These are phyloP conservation scores for Aspergillus hortae DNA, from an alignment of 2,329 filamentous ascomycete genomes.

Conservation along the genomic window DNA sequence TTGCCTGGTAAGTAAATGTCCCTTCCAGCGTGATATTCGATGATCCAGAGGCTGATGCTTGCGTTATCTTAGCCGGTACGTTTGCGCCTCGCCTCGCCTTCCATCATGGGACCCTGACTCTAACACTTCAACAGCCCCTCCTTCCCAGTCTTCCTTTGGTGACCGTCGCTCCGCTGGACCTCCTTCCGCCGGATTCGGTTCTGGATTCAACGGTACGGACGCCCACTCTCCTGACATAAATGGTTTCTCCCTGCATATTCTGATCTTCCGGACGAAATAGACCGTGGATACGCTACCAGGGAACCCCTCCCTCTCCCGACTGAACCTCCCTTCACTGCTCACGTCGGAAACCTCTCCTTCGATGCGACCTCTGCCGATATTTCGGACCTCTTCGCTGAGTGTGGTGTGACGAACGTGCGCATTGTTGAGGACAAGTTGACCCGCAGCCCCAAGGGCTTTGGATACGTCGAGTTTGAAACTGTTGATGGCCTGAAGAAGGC, in stretches of 20 bases:
- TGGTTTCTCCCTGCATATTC: constrained; percentile 5
- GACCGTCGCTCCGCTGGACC: constrained; percentile 49
- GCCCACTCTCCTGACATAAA: constrained; percentile 8
- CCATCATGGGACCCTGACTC: constrained; percentile 9
- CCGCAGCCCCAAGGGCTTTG: constrained; percentile 93
- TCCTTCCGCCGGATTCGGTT: constrained; percentile 32
- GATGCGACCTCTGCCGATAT: constrained; percentile 83
- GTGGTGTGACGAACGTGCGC: constrained; percentile 83
- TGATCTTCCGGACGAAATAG: constrained; percentile 20
- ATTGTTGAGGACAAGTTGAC: constrained; percentile 96
- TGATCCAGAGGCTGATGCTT: not conserved
- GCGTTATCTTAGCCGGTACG: constrained; percentile 28
- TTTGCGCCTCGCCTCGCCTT: constrained; percentile 9
- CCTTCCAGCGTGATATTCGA: not conserved
- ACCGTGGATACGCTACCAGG: constrained; percentile 41
- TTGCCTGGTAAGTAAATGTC: constrained; percentile 61
- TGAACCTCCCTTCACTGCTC: constrained; percentile 91
- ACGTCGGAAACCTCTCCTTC: constrained; percentile 95
- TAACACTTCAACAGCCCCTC: constrained; percentile 32
- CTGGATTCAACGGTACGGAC: constrained; percentile 32
- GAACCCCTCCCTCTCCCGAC: constrained; percentile 83
- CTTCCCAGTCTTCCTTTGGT: constrained; percentile 44
- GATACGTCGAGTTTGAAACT: constrained; percentile 89
- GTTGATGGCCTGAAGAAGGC: constrained; percentile 90
- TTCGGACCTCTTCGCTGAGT: constrained; percentile 78